phyloP scores from a whole-genome alignment of 2,329 filamentous ascomycete genomes.

The Amphichorda felina region DNA sequence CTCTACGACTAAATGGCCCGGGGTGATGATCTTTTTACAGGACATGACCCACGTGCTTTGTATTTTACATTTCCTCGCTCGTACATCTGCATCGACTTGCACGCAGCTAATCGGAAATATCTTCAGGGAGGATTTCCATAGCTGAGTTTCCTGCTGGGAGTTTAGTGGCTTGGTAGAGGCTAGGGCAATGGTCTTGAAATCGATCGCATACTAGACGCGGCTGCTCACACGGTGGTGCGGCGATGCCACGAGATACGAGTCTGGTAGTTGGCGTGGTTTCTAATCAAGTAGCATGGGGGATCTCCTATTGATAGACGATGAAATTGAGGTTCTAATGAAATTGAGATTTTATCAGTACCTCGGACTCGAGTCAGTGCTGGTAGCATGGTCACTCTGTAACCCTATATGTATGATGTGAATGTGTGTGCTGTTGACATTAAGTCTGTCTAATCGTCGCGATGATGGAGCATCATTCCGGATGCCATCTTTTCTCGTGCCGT shows the following conservation, averaged over 20 bases:
- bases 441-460: too few species aligned
- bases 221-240: too few species aligned
- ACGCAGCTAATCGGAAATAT: slow-evolving; percentile 8
- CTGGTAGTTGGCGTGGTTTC: neutral
- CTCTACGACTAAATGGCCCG: slow-evolving; percentile 72
- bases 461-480: too few species aligned
- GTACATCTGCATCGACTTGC: slow-evolving; percentile 23
- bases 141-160: slow-evolving; percentile 13
- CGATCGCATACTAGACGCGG: neutral
- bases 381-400: too few species aligned
- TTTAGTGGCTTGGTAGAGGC: slow-evolving; percentile 6
- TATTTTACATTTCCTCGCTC: slow-evolving; percentile 33
- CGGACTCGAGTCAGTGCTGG: too few species aligned
- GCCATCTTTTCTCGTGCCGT: too few species aligned
- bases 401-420: too few species aligned
- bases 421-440: too few species aligned
- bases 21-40: slow-evolving; percentile 7
- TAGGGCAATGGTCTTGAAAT: neutral
- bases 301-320: slow-evolving; percentile 11
- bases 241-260: neutral
- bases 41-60: slow-evolving; percentile 12
- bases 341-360: neutral
- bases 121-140: slow-evolving; percentile 12
- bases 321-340: slow-evolving; percentile 11
- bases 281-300: slow-evolving; percentile 11